These are phyloP conservation scores for Pterocarpus macrocarpus DNA, from an alignment of 306 rosid genomes.

Conservation along the genomic window DNA sequence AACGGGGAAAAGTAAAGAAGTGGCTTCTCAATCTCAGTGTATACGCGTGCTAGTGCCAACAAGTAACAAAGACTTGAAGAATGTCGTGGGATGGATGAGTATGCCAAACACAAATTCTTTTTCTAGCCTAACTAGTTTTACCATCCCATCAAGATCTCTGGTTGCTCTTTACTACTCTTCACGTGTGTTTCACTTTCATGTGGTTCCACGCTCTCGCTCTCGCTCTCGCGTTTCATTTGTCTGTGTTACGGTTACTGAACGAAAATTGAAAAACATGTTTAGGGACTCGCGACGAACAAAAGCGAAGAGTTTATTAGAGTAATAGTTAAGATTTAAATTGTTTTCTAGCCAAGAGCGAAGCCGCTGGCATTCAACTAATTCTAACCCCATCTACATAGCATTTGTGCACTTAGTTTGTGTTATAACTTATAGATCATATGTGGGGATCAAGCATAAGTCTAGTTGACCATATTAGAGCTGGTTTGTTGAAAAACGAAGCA, in stretches of 20 bases:
- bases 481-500: neutral
- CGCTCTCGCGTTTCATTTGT: neutral
- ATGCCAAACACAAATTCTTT: neutral
- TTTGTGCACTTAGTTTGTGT: too few species aligned
- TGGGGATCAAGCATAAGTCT: neutral
- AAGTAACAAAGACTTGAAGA: neutral
- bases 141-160: conserved; percentile 13
- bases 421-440: neutral
- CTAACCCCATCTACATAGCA: too few species aligned
- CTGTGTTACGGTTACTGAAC: neutral
- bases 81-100: neutral
- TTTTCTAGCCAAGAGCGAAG: too few species aligned
- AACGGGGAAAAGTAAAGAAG: neutral
- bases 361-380: too few species aligned
- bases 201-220: conserved; percentile 7
- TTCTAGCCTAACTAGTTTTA: neutral
- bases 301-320: neutral
- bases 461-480: neutral
- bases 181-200: conserved; percentile 47
- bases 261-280: too few species aligned
- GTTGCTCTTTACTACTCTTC: conserved; percentile 41
- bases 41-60: neutral
- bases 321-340: too few species aligned
- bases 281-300: too few species aligned
- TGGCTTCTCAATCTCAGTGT: neutral